phyloP scores from a whole-genome alignment of 169 alveolate genomes.

The Plasmodium blacklocki region DNA sequence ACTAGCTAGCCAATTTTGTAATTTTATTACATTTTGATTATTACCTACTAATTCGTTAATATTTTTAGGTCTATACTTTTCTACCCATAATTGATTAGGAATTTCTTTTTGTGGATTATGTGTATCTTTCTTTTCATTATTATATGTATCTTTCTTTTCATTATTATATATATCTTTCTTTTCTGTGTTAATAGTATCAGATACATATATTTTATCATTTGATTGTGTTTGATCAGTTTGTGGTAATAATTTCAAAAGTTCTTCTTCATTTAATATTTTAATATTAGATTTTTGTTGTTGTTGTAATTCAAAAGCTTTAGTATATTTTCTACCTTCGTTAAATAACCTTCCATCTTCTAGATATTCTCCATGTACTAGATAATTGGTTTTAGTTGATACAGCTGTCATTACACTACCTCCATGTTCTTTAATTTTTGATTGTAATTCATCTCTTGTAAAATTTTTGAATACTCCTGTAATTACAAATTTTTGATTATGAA shows the following conservation, averaged over 20 bases:
- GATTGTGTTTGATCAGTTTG: constrained; percentile 24
- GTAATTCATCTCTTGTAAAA: constrained; percentile 85
- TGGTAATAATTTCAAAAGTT: constrained; percentile 83
- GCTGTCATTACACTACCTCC: constrained; percentile 94
- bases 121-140: constrained; percentile 10
- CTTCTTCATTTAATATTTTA: constrained; percentile 85
- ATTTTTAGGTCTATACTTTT: constrained; percentile 94
- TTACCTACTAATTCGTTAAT: constrained; percentile 95
- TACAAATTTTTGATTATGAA: constrained; percentile 88
- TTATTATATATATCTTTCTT: neutral
- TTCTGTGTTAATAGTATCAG: neutral
- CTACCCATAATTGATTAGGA: constrained; percentile 90
- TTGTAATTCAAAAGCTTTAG: constrained; percentile 85
- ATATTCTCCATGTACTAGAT: constrained; percentile 92
- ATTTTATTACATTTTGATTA: constrained; percentile 86
- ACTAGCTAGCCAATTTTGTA: constrained; percentile 94
- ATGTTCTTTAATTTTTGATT: constrained; percentile 84
- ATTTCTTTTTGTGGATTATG: neutral
- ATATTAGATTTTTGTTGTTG: constrained; percentile 75
- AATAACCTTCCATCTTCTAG: constrained; percentile 96
- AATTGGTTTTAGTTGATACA: constrained; percentile 92
- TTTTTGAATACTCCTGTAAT: constrained; percentile 90
- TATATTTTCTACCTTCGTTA: constrained; percentile 92
- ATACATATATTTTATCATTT: neutral
- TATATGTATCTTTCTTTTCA: constrained; percentile 3